Base-by-base conservation (phyloP, 2,329 filamentous ascomycete genomes). In the Stagonosporopsis rhizophila region DNA sequence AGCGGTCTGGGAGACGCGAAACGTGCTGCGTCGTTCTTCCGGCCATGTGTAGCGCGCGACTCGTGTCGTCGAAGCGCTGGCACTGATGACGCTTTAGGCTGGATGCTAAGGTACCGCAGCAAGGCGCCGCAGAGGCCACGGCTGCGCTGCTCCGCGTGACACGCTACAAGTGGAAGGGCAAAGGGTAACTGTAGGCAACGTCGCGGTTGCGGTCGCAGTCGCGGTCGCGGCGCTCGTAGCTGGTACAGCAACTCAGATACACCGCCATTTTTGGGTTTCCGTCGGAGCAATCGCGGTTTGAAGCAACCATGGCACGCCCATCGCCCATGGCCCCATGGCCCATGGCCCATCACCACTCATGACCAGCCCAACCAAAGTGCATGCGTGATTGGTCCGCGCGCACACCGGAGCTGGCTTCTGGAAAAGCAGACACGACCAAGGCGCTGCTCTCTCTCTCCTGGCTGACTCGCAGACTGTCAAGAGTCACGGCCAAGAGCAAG, bases 21-120 rank as follows among this genome's bases (percentile, higher is more conserved):
- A 73, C 66, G 56, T 66, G 60, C 60, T 62, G 64, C 57, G 63
- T 65, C 62, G 58, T 66, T 64, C 41, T 63, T 61, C 47, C 46
- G 56, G 56, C 59, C 61, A 62, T 47, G 52, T 46, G 51, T 1
- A 92, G 90, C 51, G 91, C 60, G 87, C 0, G 91, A 88, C 70
- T 96, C 96, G 20, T 91, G 89, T 0, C 86, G 35, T 38, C 28
- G 41, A 42, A 37, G 58, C 60, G 57, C 60, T 61, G 40, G 28
- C 25, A 17, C 27, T 44, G 64, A 61, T 59, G 52, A 64, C 52
- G 56, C 63, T n/a, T n/a, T 56, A 53, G 57, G 53, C 56, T 54
- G 62, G 59, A 64, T 65, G 57, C 56, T 62, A 57, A 64, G 52
- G 40, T 58, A 54, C 60, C 47, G 56, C 58, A 62, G 59, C 61